phyloP scores from a whole-genome alignment of 768 basidiomycete genomes.

The Trametes meyenii region DNA sequence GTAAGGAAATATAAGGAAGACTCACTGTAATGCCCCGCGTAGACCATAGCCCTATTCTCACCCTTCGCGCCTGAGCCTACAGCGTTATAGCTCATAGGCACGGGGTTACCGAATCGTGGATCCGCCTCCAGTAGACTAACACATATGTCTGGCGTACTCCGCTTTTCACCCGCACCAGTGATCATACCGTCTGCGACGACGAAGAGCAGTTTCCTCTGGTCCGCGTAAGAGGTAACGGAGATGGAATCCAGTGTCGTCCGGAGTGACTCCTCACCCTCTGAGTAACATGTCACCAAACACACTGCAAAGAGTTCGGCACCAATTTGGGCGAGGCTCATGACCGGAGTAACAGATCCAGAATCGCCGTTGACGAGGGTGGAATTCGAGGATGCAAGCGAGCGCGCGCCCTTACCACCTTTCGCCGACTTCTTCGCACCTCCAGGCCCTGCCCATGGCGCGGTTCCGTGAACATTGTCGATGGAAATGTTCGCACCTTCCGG shows the following conservation, averaged over 20 bases:
- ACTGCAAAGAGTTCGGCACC: constrained; percentile 95
- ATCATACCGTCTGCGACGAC: constrained; percentile 99
- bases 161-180: constrained; percentile 94
- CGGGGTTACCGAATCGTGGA: constrained; percentile 93
- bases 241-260: constrained; percentile 93
- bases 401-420: constrained; percentile 51
- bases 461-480: constrained; percentile 88
- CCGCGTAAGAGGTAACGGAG: constrained; percentile 88
- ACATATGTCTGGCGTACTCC: constrained; percentile 95
- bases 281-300: constrained; percentile 97
- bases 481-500: constrained; percentile 95
- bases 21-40: constrained; percentile 99
- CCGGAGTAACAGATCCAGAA: constrained; percentile 46
- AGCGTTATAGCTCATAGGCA: constrained; percentile 90
- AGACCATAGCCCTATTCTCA: constrained; percentile 96
- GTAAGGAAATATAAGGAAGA: constrained; percentile 18
- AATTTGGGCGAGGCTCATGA: constrained; percentile 87
- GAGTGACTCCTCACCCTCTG: constrained; percentile 92
- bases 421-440: constrained; percentile 52
- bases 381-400: constrained; percentile 54
- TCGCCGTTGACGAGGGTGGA: constrained; percentile 54
- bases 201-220: constrained; percentile 89
- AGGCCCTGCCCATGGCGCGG: constrained; percentile 88
- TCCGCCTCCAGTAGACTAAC: constrained; percentile 91
- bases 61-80: constrained; percentile 89